phyloP scores from a whole-genome alignment of 2,329 filamentous ascomycete genomes.

The Diplodia corticola region DNA sequence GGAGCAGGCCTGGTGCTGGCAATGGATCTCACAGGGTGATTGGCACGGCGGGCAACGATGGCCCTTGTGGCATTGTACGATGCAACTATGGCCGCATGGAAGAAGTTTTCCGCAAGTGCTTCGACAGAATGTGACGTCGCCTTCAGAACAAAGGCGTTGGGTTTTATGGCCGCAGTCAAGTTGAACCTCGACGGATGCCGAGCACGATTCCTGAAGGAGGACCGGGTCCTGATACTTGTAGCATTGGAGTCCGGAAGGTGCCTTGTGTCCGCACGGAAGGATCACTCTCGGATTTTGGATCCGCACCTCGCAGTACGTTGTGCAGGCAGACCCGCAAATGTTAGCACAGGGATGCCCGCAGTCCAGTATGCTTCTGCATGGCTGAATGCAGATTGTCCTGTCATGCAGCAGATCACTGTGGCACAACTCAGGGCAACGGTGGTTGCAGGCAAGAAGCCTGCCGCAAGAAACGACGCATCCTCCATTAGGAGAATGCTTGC shows the following conservation, averaged over 20 bases:
- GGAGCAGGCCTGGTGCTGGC: not conserved
- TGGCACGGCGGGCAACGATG: not conserved
- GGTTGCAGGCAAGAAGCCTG: not conserved
- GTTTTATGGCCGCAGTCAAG: not conserved
- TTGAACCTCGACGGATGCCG: not conserved
- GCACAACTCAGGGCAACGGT: not conserved
- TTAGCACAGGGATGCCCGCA: not conserved
- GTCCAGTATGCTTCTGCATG: not conserved
- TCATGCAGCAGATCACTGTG: not conserved
- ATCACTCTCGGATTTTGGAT: too few species aligned
- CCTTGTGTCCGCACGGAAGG: not conserved
- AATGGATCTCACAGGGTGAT: not conserved
- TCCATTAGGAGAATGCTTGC: conserved; percentile 32
- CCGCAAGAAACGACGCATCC: conserved; percentile 28
- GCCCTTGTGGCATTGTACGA: not conserved
- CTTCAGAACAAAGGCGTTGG: not conserved
- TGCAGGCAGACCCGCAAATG: not conserved
- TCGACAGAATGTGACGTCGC: not conserved
- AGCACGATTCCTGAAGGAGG: not conserved
- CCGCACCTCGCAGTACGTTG: not conserved
- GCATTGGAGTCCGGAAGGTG: not conserved
- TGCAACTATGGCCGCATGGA: not conserved
- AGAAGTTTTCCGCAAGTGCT: not conserved
- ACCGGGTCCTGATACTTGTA: not conserved
- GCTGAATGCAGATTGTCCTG: not conserved